Evolutionary conservation across 805 yeast species (phyloP).

Genomic region (Kuraishia piskuri): DNA sequence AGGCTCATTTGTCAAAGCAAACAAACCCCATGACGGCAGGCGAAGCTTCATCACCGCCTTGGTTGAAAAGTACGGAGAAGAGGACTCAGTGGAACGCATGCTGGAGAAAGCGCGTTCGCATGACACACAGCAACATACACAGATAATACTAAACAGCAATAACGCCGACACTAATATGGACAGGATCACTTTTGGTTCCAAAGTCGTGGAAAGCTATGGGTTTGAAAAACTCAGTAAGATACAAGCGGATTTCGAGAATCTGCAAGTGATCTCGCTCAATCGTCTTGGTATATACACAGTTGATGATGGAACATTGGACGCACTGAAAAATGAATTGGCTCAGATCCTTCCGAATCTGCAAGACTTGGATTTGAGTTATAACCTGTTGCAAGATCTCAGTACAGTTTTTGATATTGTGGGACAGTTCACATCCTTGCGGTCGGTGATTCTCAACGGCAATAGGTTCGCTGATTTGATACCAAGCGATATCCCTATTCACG

Average conservation of each 20-base stretch:
- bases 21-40: slow-evolving; percentile 19
- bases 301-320: slow-evolving; percentile 1
- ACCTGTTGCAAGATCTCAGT: slow-evolving; percentile 37
- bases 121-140: background rate
- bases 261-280: slow-evolving; percentile 44
- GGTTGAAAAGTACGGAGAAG: slow-evolving; percentile 34
- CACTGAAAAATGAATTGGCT: background rate
- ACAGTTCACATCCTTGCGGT: slow-evolving; percentile 26
- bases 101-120: slow-evolving; percentile 1
- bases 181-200: slow-evolving; percentile 42
- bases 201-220: slow-evolving; percentile 56
- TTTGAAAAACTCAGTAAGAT: slow-evolving; percentile 44
- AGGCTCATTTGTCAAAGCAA: slow-evolving; percentile 57
- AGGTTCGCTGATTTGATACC: slow-evolving; percentile 18
- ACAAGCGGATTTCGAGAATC: slow-evolving; percentile 35
- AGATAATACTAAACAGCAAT: slow-evolving; percentile 6
- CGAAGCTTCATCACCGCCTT: slow-evolving; percentile 40
- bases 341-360: slow-evolving; percentile 14
- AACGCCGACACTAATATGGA: slow-evolving; percentile 9
- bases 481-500: slow-evolving; percentile 2
- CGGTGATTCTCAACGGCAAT: slow-evolving; percentile 49
- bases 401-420: slow-evolving; percentile 28
- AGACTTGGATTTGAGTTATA: slow-evolving; percentile 51
- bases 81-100: slow-evolving; percentile 12
- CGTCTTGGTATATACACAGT: slow-evolving; percentile 24